Evolutionary conservation across 495 filamentous ascomycete genomes (phyloP), one percentile per base, ranked within the genome.

Genomic region (Parathielavia hyrcaniae): DNA sequence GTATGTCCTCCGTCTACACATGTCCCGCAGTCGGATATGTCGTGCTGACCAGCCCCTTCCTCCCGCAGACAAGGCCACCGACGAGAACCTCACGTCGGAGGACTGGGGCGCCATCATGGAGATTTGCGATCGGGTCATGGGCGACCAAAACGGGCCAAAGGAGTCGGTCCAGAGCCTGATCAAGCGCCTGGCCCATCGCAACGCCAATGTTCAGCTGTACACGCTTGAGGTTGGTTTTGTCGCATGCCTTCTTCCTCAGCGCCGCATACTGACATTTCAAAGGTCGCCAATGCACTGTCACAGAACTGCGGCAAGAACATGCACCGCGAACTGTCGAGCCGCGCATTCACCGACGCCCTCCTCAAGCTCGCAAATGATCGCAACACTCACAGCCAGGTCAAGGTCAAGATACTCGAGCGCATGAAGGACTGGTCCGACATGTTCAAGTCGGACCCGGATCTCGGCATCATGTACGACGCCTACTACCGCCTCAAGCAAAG

Each of bases 71-170:
- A 97, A 96, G 82, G 91, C 95, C 71, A 98, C 93, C 49, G 93
- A 98, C 71, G 93, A 98, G 79, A 98, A 96, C 71, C 82, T 97
- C 67, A 97, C 93, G 10, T 88, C 88, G 44, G 95, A 97, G 77
- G 96, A 97, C 73, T 98, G 93, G 93, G 93, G 93, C 66, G 91
- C 86, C 70, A 98, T 98, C 72, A 86, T 98, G 73, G 93, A 98
- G 80, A 91, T 97, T 56, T 97, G 92, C 80, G 93, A 98, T 73
- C 91, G 90, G 68, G 93, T 97, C 43, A 75, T 67, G 30, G 73
- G 67, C 51, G 72, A 79, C 55, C 52, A 69, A 45, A 80, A 76
- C 67, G 82, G 91, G 44, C 80, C 90, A 51, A 96, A 95, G 75
- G 92, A 97, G 76, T 91, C 85, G 17, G 89, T 97, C 60, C 88